Evolutionary conservation across 176 grass and related monocot species (phyloP), one percentile per base, ranked within the genome.

Genomic region (Avena sativa): DNA sequence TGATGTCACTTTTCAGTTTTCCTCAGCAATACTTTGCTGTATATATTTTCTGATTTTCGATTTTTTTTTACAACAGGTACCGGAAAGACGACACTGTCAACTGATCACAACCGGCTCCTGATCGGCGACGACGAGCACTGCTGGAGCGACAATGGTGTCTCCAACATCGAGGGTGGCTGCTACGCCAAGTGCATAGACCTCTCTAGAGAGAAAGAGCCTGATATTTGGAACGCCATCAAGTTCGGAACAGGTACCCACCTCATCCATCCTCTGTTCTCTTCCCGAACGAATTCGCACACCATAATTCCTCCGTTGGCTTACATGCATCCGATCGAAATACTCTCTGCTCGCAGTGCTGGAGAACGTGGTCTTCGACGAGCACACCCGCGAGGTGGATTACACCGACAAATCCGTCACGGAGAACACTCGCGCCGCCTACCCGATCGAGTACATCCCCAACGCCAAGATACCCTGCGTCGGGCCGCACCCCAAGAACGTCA

Each of bases 211-310:
- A 99, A 99, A 90, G 97, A 99, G 5, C 97, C 97, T 87, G 97
- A 99, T 30, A 99, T 99, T 44, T 99, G 94, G 92, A 99, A 99
- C 49, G 97, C 97, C 84, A 96, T 99, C 74, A 99, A 99, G 86
- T 99, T 99, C 65, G 97, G 97, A 82, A 94, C 97, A 32, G 97
- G 97, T 96, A 87, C 67, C 38, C 10, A 2, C 70, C 61, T 4
- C 1, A 40, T 40, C 5, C 36, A 21, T 8, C 17, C 71, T 15
- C n/a, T 15, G 6, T 8, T 76, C 47, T 65, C 30, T 56, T 10
- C 1, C 43, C 30, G 32, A 60, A 8, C 46, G 38, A 40, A 32
- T 43, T 43, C 84, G 56, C 28, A 56, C 1, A 15, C 23, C 44
- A 50, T 67, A 6, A 48, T 21, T 75, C 26, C 9, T 75, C 26